Evolutionary conservation across 2,329 filamentous ascomycete species (phyloP).

Genomic region (Trichoderma harzianum): DNA sequence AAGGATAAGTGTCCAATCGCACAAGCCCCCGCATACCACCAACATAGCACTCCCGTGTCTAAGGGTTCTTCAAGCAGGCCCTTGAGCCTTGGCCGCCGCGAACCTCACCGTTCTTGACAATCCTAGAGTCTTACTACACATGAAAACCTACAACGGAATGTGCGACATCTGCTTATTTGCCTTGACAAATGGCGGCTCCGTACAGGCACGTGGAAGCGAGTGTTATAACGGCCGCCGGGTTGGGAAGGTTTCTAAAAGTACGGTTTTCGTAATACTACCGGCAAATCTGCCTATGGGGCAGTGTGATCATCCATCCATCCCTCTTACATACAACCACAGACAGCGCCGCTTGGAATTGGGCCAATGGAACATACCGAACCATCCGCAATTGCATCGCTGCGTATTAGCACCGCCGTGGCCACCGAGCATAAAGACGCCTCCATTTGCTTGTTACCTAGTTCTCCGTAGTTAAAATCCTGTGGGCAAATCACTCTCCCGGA

Average conservation of each 20-base stretch:
- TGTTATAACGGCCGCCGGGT: background rate
- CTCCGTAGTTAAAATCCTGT: background rate
- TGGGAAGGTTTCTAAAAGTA: background rate
- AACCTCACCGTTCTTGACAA: background rate
- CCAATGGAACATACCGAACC: background rate
- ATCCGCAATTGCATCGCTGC: background rate
- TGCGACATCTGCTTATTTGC: background rate
- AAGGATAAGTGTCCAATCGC: conserved; percentile 8
- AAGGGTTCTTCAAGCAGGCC: background rate
- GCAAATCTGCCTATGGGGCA: background rate
- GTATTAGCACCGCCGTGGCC: background rate
- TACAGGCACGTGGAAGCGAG: background rate
- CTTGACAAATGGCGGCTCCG: background rate
- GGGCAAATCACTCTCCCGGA: background rate
- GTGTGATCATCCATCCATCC: background rate
- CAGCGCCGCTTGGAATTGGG: background rate
- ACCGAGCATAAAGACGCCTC: background rate
- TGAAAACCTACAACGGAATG: background rate
- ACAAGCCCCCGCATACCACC: conserved; percentile 1
- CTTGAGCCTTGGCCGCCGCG: background rate
- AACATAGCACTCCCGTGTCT: background rate
- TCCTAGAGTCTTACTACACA: background rate
- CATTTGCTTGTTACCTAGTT: background rate
- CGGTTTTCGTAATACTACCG: background rate
- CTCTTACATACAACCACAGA: background rate